Evolutionary conservation across 495 filamentous ascomycete species (phyloP), one percentile per base, ranked within the genome.

Genomic region (Barbatosphaeria neglecta): DNA sequence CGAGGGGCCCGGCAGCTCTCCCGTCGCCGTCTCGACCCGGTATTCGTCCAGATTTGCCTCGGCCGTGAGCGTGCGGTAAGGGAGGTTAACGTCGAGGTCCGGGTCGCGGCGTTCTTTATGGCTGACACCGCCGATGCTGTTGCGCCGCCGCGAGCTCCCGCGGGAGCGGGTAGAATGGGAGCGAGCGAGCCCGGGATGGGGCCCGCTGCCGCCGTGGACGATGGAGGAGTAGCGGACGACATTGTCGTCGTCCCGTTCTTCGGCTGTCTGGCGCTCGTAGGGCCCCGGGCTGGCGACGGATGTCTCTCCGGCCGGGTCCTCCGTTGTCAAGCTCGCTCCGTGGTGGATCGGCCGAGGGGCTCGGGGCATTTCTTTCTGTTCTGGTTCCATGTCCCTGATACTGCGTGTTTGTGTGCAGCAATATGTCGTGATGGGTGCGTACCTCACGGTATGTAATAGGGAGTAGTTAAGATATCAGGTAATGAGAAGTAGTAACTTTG

Each of bases 11-110:
- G 79, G 66, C 47, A 87, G 82, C 45, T 78, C 65, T 5, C 83
- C 83, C 0, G 55, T 52, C 20, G 58, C 51, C 9, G 78, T 82
- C 58, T 85, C 83, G 20, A 64, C 59, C 4, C 68, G 77, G 50
- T 80, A 88, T 59, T 87, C 84, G 20, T 68, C 66, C 41, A 87
- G 60, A 55, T 77, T 72, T 45, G 82, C 84, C 27, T 68, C 54
- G 44, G 65, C 63, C 41, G 58, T 81, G 20, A 86, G 58, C 15
- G 77, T 80, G 52, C 81, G 75, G 50, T 77, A 75, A 0, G 82
- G 82, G 4, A 88, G 68, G 53, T 83, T 76, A 23, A 68, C 43
- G 50, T 71, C 67, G 2, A 50, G 48, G 4, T 46, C 18, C 2
- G 48, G 48, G 24, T 50, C 48, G 15, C 22, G 28, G 4, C 8